Percentiles rank a stretch among this genome's conserved stretches.
Conservation (phyloP, 179 eudicot genomes). For the Beta macrorhiza region DNA sequence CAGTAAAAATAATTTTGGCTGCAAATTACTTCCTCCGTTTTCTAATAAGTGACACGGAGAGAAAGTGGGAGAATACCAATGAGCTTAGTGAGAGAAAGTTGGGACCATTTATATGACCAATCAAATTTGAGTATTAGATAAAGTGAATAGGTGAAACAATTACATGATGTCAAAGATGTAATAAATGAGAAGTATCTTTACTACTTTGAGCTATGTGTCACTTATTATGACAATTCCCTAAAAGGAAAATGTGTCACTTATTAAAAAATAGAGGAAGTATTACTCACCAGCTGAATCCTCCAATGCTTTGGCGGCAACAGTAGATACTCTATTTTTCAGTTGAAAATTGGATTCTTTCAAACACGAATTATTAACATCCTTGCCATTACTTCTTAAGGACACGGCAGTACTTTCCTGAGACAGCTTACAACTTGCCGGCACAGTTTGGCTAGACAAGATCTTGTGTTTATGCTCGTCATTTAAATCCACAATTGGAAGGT, state of each 20-base stretch:
- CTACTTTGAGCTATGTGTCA: too few relatives aligned
- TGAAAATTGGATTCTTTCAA: constrained; percentile 28
- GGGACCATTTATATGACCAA: too few relatives aligned
- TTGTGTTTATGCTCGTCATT: constrained; percentile 31
- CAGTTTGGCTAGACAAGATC: constrained; percentile 29
- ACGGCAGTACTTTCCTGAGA: constrained; percentile 18
- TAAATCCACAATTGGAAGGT: neutral
- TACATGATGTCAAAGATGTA: too few relatives aligned
- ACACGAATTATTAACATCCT: constrained; percentile 25
- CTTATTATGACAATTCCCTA: too few relatives aligned
- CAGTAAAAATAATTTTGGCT: neutral
- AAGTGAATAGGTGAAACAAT: too few relatives aligned
- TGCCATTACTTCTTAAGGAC: constrained; percentile 19
- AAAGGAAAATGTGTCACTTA: too few relatives aligned
- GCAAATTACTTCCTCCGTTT: neutral
- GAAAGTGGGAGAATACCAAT: too few relatives aligned
- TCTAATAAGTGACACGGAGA: too few relatives aligned
- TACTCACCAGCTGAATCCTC: constrained; percentile 62
- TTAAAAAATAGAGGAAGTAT: neutral
- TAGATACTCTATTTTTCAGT: constrained; percentile 33
- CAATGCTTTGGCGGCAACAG: constrained; percentile 40
- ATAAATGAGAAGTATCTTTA: too few relatives aligned
- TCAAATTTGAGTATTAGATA: too few relatives aligned
- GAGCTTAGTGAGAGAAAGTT: too few relatives aligned
- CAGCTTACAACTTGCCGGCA: constrained; percentile 31